Base-by-base conservation (phyloP, 2,329 filamentous ascomycete genomes). In the Bipolaris bicolor region DNA sequence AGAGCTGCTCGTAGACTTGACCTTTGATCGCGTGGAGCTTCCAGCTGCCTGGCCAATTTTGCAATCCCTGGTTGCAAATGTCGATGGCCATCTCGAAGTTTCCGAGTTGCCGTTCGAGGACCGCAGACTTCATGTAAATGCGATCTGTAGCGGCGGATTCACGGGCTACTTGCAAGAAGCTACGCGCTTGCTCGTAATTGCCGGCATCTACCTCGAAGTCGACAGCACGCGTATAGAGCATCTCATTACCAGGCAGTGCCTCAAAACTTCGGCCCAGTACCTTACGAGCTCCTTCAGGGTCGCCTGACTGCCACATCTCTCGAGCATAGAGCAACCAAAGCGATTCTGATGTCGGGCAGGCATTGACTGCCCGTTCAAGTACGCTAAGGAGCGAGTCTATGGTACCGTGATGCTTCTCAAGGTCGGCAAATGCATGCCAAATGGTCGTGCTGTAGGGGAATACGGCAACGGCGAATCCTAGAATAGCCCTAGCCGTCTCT, bases 11-110 rank as follows among this genome's bases (percentile, higher is more conserved):
- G 81, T 99, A 99, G 61, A 98, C 95, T 74, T 99, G 95, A 0
- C 96, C 95, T 79, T 99, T 99, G 81, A 97, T 91, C 90, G 98
- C 97, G 89, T 94, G 97, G 22, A 99, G 83, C 78, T 98, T 98
- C 50, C 91, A 84, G 11, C 90, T 87, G 43, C 88, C 86, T 0
- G 95, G 94, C 80, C 96, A 99, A 9, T 91, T 84, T 64, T 93
- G 89, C 34, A 99, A 81, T 1, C 90, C 95, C 73, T 96, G 89
- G 58, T 93, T 91, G 41, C 91, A 91, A 10, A 99, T 87, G 69
- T 96, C 90, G 13, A 99, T 83, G 0, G 95, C 93, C 1, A 88
- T 87, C 45, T 97, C 91, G 24, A 83, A 82, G 67, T 95, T 89
- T 54, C 88, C 90, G 20, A 91, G 82, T 66, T 96, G 91, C 13